Evolutionary conservation across 345 rosid genomes (phyloP), one percentile per base, ranked within the genome.

Genomic region (Camelina sativa): DNA sequence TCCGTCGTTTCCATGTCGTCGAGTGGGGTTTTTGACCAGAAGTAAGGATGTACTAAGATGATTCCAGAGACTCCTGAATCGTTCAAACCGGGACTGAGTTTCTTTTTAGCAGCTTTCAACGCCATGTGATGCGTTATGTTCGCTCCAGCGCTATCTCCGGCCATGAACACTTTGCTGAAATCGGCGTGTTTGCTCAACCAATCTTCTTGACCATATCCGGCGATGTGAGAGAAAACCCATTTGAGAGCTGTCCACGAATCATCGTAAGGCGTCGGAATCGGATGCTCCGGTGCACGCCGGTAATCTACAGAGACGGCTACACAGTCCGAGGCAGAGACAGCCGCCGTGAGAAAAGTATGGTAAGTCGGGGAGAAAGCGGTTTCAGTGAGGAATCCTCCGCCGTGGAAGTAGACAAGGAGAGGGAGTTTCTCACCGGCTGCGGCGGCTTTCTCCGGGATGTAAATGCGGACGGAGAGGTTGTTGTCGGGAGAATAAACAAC

Each of bases 81-180:
- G 7, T 3, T 22, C 8, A 85, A 47, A 11, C 44, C 58, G 1
- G 77, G 54, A 5, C 16, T 56, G 4, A 83, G 1, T 47, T 76
- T 76, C 59, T 72, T 78, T 6, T 22, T 37, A 1, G 86, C 86
- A 0, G 85, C 86, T 61, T 62, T 80, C 58, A 80, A 35, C 16
- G 84, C 85, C 77, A 83, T 78, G 25, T 84, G 78, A 56, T 88
- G 90, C 19, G 79, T 79, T 11, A 85, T 82, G 74, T 77, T 90
- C 7, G 87, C 96, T 4, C 96, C 96, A 3, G 91, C 91, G 16
- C 93, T 89, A 71, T 87, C 96, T 4, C 97, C 93, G 1, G 70
- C 72, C 20, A 85, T 67, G 64, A 85, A 79, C 47, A 85, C 88
- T 46, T 47, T 80, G 43, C 67, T 41, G 12, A 85, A 76, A 59